A percentile compares a stretch with the other conserved stretches of the same genome.
phyloP scores from a whole-genome alignment of 257 asterid species.

The Apocynum venetum region DNA sequence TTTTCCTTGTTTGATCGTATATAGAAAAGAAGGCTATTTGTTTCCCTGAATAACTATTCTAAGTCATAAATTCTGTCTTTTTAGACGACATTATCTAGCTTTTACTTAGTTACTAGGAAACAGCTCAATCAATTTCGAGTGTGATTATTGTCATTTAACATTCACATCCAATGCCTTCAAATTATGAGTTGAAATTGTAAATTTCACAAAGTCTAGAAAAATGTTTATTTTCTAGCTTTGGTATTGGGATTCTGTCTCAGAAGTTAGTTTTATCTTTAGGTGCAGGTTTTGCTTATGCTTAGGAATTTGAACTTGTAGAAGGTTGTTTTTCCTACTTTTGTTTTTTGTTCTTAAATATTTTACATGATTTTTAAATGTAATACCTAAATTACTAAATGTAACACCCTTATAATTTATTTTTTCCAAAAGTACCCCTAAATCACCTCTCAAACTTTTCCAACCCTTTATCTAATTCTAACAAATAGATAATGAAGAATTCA shows the following conservation, averaged over 20 bases:
- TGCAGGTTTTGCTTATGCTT: not conserved
- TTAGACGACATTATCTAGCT: too few species aligned
- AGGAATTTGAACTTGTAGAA: not conserved
- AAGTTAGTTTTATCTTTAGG: not conserved
- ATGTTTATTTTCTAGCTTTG: not conserved
- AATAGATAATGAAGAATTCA: too few species aligned
- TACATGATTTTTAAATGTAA: too few species aligned
- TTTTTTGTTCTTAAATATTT: not conserved
- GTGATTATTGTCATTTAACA: not conserved
- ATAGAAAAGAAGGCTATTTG: not conserved
- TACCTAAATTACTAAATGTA: too few species aligned
- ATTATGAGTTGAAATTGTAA: not conserved
- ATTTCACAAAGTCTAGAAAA: not conserved
- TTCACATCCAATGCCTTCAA: not conserved
- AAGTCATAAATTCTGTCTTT: not conserved
- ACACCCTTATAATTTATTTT: too few species aligned
- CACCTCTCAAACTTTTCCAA: too few species aligned
- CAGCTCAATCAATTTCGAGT: not conserved
- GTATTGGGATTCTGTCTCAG: not conserved
- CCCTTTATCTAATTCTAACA: too few species aligned
- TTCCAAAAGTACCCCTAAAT: too few species aligned
- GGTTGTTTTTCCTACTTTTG: not conserved
- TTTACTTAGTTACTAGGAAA: not conserved
- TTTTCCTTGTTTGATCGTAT: not conserved
- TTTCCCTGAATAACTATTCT: not conserved